Conservation (phyloP, 2,329 filamentous ascomycete species). For the Stemphylium lycopersici region DNA sequence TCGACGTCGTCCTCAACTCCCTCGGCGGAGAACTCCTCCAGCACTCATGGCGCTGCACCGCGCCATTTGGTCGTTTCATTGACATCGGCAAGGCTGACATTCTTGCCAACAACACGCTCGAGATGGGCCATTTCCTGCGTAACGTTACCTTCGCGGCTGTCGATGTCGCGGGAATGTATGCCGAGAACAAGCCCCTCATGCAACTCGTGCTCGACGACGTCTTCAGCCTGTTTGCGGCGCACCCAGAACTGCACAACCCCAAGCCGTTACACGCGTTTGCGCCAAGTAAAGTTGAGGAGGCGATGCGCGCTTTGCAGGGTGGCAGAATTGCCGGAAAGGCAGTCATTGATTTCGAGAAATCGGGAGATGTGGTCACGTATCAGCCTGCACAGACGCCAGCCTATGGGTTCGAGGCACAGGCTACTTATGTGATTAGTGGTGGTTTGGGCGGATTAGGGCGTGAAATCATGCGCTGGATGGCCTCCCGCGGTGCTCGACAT, state of each 20-base stretch:
- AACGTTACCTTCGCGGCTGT: conserved; percentile 15
- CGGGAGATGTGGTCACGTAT: conserved; percentile 22
- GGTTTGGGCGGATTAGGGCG: conserved; percentile 39
- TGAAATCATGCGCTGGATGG: conserved; percentile 35
- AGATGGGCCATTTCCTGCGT: conserved; percentile 19
- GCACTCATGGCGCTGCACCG: conserved; percentile 33
- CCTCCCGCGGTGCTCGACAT: conserved; percentile 29
- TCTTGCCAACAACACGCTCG: conserved; percentile 13
- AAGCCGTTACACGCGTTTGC: conserved; percentile 6
- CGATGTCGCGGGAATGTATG: conserved; percentile 5
- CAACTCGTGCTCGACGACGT: conserved; percentile 10
- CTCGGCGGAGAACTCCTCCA: conserved; percentile 32
- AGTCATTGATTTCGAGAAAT: conserved; percentile 35
- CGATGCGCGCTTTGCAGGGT: conserved; percentile 28
- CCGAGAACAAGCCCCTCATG: conserved; percentile 10
- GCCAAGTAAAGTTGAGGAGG: conserved; percentile 16
- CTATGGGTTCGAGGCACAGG: conserved; percentile 3
- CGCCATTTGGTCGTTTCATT: conserved; percentile 41
- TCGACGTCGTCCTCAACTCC: conserved; percentile 47
- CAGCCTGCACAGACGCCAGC: conserved; percentile 3
- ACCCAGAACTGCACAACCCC: background rate
- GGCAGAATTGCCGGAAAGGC: conserved; percentile 50
- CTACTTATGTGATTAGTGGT: conserved; percentile 37
- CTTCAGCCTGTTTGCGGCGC: conserved; percentile 6
- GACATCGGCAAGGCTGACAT: conserved; percentile 31